Conservation (phyloP, 352 stramenopile species). For the Globisporangium solare region DNA sequence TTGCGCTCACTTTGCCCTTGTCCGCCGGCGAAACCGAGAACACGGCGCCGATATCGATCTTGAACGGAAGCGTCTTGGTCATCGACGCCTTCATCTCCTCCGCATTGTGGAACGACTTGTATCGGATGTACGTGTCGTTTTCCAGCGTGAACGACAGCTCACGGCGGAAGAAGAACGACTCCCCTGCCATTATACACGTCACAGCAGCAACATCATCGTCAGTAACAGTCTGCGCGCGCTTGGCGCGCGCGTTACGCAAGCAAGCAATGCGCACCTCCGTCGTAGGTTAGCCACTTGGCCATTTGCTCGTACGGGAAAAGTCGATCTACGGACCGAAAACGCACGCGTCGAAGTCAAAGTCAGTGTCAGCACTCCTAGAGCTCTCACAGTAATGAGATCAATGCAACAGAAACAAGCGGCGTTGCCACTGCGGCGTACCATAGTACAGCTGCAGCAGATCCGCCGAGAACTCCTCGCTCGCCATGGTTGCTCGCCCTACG, state of each 20-base stretch:
- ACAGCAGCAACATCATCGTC: background rate
- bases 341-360: too few species aligned
- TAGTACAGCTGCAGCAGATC: conserved; percentile 87
- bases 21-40: conserved; percentile 86
- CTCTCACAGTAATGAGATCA: too few species aligned
- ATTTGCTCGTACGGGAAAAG: conserved; percentile 87
- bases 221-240: too few species aligned
- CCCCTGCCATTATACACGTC: conserved; percentile 24
- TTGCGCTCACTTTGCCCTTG: conserved; percentile 82
- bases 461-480: conserved; percentile 76
- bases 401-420: background rate
- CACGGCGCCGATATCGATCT: conserved; percentile 99
- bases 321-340: conserved; percentile 36
- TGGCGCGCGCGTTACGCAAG: too few species aligned
- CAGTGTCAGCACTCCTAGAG: too few species aligned
- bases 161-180: conserved; percentile 83
- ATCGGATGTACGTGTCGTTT: conserved; percentile 99
- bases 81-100: conserved; percentile 84
- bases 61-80: conserved; percentile 94
- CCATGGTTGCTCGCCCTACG: conserved; percentile 25
- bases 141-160: conserved; percentile 99
- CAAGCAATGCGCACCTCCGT: conserved; percentile 35
- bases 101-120: conserved; percentile 92
- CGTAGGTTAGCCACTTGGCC: conserved; percentile 79
- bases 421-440: conserved; percentile 26